Percentiles rank a stretch among this genome's conserved stretches.
These are phyloP conservation scores for Termitomyces sp. DNA, from an alignment of 768 basidiomycete species.

Conservation along the genomic window DNA sequence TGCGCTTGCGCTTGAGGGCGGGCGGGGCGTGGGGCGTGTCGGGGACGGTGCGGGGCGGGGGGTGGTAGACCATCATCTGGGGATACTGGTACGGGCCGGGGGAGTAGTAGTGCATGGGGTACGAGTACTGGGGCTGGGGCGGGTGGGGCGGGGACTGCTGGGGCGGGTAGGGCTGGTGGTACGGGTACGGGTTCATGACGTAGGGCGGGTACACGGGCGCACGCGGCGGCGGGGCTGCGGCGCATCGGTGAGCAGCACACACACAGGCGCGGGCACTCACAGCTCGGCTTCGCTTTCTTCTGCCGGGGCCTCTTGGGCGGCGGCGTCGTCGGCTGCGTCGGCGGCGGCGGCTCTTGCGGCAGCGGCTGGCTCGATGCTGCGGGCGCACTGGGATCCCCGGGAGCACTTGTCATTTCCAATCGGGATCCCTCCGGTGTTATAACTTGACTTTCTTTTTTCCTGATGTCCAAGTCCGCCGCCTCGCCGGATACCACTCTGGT, in stretches of 20 bases:
- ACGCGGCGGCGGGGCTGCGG: constrained; percentile 36
- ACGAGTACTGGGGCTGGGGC: constrained; percentile 43
- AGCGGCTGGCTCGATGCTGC: constrained; percentile 30
- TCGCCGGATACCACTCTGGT: constrained; percentile 6
- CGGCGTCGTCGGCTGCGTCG: constrained; percentile 37
- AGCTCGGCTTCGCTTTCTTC: constrained; percentile 29
- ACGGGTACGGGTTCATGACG: constrained; percentile 69
- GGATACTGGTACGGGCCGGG: constrained; percentile 55
- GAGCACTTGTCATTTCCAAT: constrained; percentile 43
- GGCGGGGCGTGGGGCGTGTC: constrained; percentile 31
- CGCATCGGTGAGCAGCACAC: no score
- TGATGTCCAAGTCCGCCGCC: not conserved
- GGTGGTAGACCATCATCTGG: constrained; percentile 67
- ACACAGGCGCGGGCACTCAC: constrained; percentile 21
- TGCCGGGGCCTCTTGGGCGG: constrained; percentile 49
- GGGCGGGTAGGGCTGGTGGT: constrained; percentile 22
- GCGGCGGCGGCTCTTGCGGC: constrained; percentile 42
- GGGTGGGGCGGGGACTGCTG: constrained; percentile 29
- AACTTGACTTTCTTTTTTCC: constrained; percentile 23
- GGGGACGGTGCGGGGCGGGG: constrained; percentile 29
- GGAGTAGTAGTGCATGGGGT: constrained; percentile 50
- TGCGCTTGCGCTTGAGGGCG: constrained; percentile 62
- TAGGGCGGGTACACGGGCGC: constrained; percentile 27
- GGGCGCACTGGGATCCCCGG: constrained; percentile 32
- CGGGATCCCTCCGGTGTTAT: constrained; percentile 35